Evolutionary conservation across 2,329 filamentous ascomycete genomes (phyloP).

Genomic region (Aspergillus fumigatiaffinis): DNA sequence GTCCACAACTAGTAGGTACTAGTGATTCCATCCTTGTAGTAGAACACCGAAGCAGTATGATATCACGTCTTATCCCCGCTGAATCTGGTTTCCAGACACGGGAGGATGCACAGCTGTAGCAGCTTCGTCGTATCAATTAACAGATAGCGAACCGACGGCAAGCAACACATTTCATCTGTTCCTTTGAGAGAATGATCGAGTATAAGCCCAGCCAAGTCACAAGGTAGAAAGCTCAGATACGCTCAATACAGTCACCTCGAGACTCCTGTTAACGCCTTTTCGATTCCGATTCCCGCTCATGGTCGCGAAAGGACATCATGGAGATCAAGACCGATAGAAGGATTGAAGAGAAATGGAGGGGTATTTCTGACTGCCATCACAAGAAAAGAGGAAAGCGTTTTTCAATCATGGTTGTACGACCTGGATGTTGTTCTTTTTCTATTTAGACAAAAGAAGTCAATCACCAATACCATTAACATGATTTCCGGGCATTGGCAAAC

Average conservation of each 20-base stretch:
- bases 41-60: background rate
- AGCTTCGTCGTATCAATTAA: background rate
- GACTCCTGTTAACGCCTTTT: slow-evolving; percentile 5
- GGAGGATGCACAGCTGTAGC: background rate
- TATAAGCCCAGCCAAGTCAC: background rate
- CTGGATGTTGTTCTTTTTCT: slow-evolving; percentile 50
- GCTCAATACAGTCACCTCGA: background rate
- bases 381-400: background rate
- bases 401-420: slow-evolving; percentile 42
- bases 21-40: background rate
- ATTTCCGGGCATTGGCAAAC: slow-evolving; percentile 21
- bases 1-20: background rate
- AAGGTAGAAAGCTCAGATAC: background rate
- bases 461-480: too few relatives aligned
- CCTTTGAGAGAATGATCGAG: background rate
- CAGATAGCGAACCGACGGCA: background rate
- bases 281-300: slow-evolving; percentile 1
- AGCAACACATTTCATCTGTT: background rate
- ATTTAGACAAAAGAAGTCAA: slow-evolving; percentile 9
- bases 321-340: background rate
- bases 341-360: background rate
- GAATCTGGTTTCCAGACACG: background rate
- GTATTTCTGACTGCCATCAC: background rate
- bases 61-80: background rate
- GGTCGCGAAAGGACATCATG: background rate